Evolutionary conservation across 768 basidiomycete genomes (phyloP).

Genomic region (Glaciozyma martinii): DNA sequence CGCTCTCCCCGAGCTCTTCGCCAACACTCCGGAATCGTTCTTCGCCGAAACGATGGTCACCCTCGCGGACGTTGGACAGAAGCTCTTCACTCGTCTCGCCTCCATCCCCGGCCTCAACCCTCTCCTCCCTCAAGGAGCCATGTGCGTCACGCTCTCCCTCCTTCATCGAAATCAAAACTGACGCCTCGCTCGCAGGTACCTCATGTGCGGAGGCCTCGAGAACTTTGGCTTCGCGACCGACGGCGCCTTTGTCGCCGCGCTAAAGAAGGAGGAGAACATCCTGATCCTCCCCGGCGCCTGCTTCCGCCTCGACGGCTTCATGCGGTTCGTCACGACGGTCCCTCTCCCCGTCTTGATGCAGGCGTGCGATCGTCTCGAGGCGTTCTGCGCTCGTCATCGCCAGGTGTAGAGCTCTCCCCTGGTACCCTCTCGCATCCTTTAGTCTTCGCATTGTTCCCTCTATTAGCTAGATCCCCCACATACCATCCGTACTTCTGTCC

Average conservation of each 20-base stretch:
- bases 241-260: slow-evolving; percentile 20
- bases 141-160: too few species aligned
- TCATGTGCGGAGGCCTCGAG: slow-evolving; percentile 15
- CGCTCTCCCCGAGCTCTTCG: slow-evolving; percentile 25
- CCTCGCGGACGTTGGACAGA: slow-evolving; percentile 5
- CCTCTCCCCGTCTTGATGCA: slow-evolving; percentile 21
- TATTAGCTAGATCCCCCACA: too few species aligned
- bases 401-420: not conserved
- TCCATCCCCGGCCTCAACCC: slow-evolving; percentile 25
- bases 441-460: too few species aligned
- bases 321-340: slow-evolving; percentile 31
- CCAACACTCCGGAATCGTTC: slow-evolving; percentile 31
- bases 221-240: slow-evolving; percentile 21
- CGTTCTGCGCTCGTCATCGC: slow-evolving; percentile 25
- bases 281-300: slow-evolving; percentile 25
- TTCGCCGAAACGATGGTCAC: slow-evolving; percentile 22
- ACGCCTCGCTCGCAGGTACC: too few species aligned
- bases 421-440: too few species aligned
- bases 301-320: slow-evolving; percentile 25
- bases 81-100: slow-evolving; percentile 17
- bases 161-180: too few species aligned
- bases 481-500: too few species aligned
- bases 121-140: slow-evolving; percentile 18
- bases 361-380: slow-evolving; percentile 28
- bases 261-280: slow-evolving; percentile 24